Conservation (phyloP, 495 filamentous ascomycete species). For the Talaromyces stipitatus region DNA sequence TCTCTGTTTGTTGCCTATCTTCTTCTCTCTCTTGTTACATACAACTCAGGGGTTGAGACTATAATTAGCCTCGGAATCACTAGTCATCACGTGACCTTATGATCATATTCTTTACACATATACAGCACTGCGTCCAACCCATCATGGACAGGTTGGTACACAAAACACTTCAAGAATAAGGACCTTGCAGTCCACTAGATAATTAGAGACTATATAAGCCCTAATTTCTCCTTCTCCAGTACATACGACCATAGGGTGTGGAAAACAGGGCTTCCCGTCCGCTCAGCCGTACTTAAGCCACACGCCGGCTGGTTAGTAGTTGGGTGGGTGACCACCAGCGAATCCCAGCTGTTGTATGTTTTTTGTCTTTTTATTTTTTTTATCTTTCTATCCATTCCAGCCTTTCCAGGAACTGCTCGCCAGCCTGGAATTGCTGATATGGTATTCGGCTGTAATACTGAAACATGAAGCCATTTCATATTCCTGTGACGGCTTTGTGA, state of each 20-base stretch:
- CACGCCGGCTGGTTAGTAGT: neutral
- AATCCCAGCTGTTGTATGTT: neutral
- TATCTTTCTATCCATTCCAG: neutral
- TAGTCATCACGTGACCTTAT: too few relatives aligned
- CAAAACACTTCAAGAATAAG: too few relatives aligned
- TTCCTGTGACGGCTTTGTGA: too few relatives aligned
- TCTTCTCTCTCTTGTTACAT: too few relatives aligned
- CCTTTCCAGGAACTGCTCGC: neutral
- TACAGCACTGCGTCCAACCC: too few relatives aligned
- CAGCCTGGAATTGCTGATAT: neutral
- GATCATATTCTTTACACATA: too few relatives aligned
- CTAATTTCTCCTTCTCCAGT: neutral
- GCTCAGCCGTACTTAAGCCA: neutral
- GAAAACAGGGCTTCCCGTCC: neutral
- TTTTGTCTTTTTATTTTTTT: neutral
- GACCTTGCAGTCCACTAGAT: neutral
- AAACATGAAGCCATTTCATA: too few relatives aligned
- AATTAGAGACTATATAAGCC: neutral
- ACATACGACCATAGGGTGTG: neutral
- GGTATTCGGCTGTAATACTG: neutral
- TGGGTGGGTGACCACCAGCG: neutral
- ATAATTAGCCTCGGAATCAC: too few relatives aligned
- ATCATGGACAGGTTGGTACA: neutral
- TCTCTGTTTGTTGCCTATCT: too few relatives aligned
- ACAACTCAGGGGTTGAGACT: too few relatives aligned